These are phyloP conservation scores for Phymatotrichopsis omnivora DNA, from an alignment of 2,329 filamentous ascomycete genomes.

Conservation along the genomic window DNA sequence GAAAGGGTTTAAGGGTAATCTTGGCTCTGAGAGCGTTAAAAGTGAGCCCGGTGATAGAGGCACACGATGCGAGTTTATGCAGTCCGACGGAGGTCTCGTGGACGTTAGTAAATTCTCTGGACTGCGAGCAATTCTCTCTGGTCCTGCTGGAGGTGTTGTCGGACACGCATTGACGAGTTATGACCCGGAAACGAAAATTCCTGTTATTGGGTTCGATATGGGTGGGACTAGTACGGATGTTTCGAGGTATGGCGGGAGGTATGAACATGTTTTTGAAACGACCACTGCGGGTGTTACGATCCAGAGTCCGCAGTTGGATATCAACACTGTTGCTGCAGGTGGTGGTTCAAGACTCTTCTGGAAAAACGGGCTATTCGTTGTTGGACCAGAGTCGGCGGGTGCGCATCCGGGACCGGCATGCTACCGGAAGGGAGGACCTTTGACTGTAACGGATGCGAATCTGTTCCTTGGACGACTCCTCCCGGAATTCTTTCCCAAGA, in stretches of 20 bases:
- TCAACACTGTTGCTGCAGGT: constrained; percentile 88
- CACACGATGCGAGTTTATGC: constrained; percentile 89
- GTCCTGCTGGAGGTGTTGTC: constrained; percentile 85
- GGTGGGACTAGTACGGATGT: constrained; percentile 88
- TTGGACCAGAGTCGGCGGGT: constrained; percentile 79
- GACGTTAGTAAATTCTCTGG: constrained; percentile 77
- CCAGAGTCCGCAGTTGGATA: constrained; percentile 83
- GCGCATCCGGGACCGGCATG: constrained; percentile 85
- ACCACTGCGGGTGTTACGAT: constrained; percentile 91
- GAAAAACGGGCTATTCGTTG: constrained; percentile 79
- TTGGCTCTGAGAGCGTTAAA: constrained; percentile 66
- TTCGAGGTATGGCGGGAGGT: constrained; percentile 74
- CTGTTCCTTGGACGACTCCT: constrained; percentile 72
- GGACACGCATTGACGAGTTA: constrained; percentile 89
- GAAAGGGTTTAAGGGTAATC: constrained; percentile 66
- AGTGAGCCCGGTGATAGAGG: constrained; percentile 53
- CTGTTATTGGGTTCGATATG: constrained; percentile 95
- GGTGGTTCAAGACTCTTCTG: constrained; percentile 79
- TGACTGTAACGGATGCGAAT: constrained; percentile 91
- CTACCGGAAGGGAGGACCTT: constrained; percentile 78
- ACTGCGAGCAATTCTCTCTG: constrained; percentile 73
- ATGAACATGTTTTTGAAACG: constrained; percentile 90
- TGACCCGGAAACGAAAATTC: constrained; percentile 67
- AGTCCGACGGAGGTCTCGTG: constrained; percentile 51
- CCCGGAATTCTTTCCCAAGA: constrained; percentile 88